phyloP scores from a whole-genome alignment of 306 rosid species.

The Ammopiptanthus mongolicus region DNA sequence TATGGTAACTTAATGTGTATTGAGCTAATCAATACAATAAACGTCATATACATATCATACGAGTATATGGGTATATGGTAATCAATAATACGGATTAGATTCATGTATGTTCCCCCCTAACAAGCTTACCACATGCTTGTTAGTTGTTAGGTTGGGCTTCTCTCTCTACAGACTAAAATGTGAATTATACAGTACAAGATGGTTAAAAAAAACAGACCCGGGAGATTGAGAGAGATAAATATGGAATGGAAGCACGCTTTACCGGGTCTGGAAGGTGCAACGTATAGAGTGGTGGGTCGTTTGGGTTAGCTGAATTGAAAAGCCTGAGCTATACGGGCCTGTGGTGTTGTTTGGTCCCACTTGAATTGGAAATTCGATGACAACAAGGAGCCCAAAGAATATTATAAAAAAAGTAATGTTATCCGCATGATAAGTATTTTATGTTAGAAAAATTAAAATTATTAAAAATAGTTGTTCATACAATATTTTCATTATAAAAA shows the following conservation, averaged over 20 bases:
- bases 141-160: background rate
- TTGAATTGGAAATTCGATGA: constrained; percentile 17
- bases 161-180: constrained; percentile 18
- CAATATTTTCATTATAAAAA: background rate
- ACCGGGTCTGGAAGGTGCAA: constrained; percentile 78
- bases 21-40: background rate
- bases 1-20: background rate
- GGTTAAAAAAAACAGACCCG: background rate
- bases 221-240: constrained; percentile 30
- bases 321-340: constrained; percentile 40
- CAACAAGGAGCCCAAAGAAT: constrained; percentile 1
- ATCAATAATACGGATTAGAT: constrained; percentile 2
- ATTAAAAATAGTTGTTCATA: no score
- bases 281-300: constrained; percentile 89
- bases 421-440: no score
- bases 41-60: background rate
- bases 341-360: constrained; percentile 50
- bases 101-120: background rate
- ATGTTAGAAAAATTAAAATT: no score
- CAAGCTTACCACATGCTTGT: constrained; percentile 24
- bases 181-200: background rate
- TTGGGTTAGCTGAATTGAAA: constrained; percentile 44
- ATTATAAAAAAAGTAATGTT: no score
- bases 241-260: constrained; percentile 79
- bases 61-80: background rate